Conservation (phyloP, 495 filamentous ascomycete genomes). For the Hypoxylon rickii region DNA sequence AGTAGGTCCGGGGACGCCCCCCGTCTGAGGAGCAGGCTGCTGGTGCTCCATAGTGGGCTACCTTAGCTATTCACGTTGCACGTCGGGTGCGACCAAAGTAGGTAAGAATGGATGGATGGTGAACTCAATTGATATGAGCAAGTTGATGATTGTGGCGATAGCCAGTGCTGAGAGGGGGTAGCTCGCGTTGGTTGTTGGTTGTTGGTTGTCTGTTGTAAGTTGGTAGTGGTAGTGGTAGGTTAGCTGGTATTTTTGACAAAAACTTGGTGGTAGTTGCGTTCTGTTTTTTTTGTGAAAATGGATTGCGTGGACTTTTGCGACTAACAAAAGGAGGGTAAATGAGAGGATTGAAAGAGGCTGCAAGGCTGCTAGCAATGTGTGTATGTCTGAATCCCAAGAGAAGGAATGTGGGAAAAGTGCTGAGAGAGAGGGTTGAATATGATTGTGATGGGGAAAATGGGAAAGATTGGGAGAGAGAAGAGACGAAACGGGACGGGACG, state of each 20-base stretch:
- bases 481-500: constrained; percentile 17
- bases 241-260: constrained; percentile 1
- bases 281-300: constrained; percentile 29
- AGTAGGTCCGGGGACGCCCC: constrained; percentile 76
- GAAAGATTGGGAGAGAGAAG: constrained; percentile 42
- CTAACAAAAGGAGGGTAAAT: constrained; percentile 51
- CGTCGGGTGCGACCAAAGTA: constrained; percentile 54
- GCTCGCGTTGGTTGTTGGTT: constrained; percentile 17
- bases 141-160: constrained; percentile 26
- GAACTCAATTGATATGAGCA: constrained; percentile 13
- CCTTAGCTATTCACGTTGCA: constrained; percentile 41
- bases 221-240: too few species aligned
- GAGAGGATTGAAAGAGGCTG: constrained; percentile 50
- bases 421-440: constrained; percentile 37
- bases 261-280: constrained; percentile 25
- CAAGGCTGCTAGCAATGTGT: constrained; percentile 28
- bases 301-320: constrained; percentile 44
- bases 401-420: constrained; percentile 39
- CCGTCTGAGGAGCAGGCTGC: constrained; percentile 57
- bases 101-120: constrained; percentile 3
- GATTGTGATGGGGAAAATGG: constrained; percentile 37
- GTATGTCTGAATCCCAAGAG: constrained; percentile 32
- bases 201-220: too few species aligned
- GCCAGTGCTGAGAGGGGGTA: constrained; percentile 20
- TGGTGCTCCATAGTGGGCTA: constrained; percentile 76